phyloP scores from a whole-genome alignment of 257 asterid species.

The Solanum peruvianum region DNA sequence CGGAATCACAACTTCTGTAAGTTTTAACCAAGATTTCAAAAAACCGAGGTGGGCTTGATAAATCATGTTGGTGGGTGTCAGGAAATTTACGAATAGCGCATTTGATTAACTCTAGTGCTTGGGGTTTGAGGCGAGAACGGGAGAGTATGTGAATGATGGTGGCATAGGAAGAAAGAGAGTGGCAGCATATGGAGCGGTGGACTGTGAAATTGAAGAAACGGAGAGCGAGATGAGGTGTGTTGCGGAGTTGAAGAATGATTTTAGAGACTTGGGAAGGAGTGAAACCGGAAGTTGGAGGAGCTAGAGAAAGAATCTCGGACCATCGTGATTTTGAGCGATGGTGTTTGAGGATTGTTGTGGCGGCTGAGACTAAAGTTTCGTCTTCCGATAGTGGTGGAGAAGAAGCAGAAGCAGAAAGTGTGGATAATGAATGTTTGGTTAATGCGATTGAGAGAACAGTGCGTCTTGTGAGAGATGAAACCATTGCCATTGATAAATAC shows the following conservation, averaged over 20 bases:
- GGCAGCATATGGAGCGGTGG: slow-evolving; percentile 52
- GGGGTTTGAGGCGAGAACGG: slow-evolving; percentile 49
- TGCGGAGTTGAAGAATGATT: slow-evolving; percentile 49
- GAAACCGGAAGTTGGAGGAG: slow-evolving; percentile 31
- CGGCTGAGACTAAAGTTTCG: slow-evolving; percentile 35
- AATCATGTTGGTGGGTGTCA: slow-evolving; percentile 2
- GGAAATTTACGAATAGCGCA: slow-evolving; percentile 52
- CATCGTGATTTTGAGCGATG: slow-evolving; percentile 93
- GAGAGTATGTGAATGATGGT: slow-evolving; percentile 62
- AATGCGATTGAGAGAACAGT: background rate
- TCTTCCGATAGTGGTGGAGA: slow-evolving; percentile 11
- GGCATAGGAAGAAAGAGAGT: slow-evolving; percentile 56
- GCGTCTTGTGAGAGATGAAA: slow-evolving; percentile 2
- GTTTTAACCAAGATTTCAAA: slow-evolving; percentile 52
- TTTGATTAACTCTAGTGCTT: slow-evolving; percentile 42
- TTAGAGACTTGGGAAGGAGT: slow-evolving; percentile 55
- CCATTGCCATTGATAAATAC: slow-evolving; percentile 10
- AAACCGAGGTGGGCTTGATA: slow-evolving; percentile 16
- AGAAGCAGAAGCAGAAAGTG: slow-evolving; percentile 20
- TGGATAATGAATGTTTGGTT: background rate
- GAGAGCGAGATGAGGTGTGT: slow-evolving; percentile 54
- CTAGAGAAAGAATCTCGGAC: slow-evolving; percentile 65
- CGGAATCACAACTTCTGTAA: slow-evolving; percentile 69
- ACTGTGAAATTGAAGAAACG: slow-evolving; percentile 63
- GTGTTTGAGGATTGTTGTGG: slow-evolving; percentile 72